Percentiles rank a stretch among this genome's conserved stretches.
These are phyloP conservation scores for Laguncularia racemosa DNA, from an alignment of 345 rosid species.

Conservation along the genomic window DNA sequence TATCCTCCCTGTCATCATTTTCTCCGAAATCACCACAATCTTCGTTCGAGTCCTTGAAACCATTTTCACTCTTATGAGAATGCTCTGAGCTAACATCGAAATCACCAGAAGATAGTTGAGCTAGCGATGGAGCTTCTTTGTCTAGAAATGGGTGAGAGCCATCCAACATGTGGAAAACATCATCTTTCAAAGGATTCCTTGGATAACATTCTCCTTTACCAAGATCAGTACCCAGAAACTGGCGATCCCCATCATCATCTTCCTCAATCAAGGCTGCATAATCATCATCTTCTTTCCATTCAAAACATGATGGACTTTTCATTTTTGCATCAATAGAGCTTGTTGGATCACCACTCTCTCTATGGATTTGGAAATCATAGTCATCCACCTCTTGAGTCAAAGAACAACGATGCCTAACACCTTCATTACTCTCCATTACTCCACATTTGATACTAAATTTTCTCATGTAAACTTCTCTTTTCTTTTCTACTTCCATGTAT, in stretches of 20 bases:
- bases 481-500: constrained; percentile 34
- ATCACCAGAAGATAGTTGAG: constrained; percentile 27
- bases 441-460: not conserved
- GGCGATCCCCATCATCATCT: constrained; percentile 41
- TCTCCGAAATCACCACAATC: constrained; percentile 44
- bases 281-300: constrained; percentile 17
- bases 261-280: constrained; percentile 4
- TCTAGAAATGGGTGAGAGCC: constrained; percentile 82
- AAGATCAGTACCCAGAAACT: constrained; percentile 56
- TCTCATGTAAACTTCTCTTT: not conserved
- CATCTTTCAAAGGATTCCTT: constrained; percentile 89
- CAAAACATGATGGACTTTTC: constrained; percentile 24
- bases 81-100: constrained; percentile 33
- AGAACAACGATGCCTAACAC: constrained; percentile 12
- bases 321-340: constrained; percentile 20
- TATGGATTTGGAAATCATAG: constrained; percentile 12
- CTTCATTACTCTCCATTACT: constrained; percentile 16
- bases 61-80: constrained; percentile 38
- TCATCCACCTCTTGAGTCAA: constrained; percentile 8
- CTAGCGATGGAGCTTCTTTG: constrained; percentile 33
- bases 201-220: constrained; percentile 86
- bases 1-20: constrained; percentile 30
- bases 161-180: constrained; percentile 79
- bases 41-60: constrained; percentile 45
- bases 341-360: constrained; percentile 18